A percentile compares a stretch with the other conserved stretches of the same genome.
phyloP scores from a whole-genome alignment of 352 stramenopile genomes.

The Paralagenidium karlingii region DNA sequence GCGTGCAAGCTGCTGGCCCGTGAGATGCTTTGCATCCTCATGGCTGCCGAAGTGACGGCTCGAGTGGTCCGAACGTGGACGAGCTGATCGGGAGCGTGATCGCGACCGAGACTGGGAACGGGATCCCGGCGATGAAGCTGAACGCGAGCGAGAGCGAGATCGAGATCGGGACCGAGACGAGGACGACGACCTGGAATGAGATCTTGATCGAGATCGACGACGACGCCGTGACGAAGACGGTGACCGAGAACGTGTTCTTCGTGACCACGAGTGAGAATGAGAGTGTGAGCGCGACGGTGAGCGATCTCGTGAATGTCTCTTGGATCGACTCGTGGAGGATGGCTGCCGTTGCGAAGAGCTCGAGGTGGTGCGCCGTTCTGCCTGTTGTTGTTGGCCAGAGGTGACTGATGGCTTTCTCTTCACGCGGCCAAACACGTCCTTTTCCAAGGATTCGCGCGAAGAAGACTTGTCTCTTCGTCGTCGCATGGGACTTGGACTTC shows the following conservation, averaged over 20 bases:
- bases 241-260: no score
- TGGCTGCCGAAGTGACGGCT: background rate
- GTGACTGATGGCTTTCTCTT: no score
- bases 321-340: background rate
- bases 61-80: no score
- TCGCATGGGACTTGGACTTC: background rate
- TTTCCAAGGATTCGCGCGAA: no score
- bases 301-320: background rate
- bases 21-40: constrained; percentile 21
- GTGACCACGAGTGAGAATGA: no score
- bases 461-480: no score
- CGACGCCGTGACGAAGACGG: no score
- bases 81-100: constrained; percentile 3
- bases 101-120: constrained; percentile 4
- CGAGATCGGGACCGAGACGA: no score
- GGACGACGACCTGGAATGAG: background rate
- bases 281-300: background rate
- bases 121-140: constrained; percentile 11
- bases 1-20: constrained; percentile 58
- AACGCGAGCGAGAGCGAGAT: constrained; percentile 9
- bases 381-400: no score
- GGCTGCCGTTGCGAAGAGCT: no score
- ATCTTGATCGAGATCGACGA: constrained; percentile 4
- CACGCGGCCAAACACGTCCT: no score
- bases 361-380: no score